phyloP scores from a whole-genome alignment of 2,329 filamentous ascomycete species.

The Penicillium sp. region DNA sequence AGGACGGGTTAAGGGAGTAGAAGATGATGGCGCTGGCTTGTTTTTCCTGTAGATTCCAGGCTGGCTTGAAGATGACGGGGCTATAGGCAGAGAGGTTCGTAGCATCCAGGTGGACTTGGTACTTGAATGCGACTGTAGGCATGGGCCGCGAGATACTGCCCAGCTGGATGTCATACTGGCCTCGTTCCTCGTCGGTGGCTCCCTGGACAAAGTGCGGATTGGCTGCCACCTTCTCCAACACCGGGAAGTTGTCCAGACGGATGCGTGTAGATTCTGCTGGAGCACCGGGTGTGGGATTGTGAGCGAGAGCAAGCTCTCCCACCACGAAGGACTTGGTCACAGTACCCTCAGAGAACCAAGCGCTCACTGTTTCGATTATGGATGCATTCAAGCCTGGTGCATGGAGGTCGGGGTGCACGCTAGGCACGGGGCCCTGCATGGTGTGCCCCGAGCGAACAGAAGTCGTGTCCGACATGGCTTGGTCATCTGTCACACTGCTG shows the following conservation, averaged over 20 bases:
- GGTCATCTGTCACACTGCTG: conserved; percentile 56
- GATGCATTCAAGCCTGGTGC: conserved; percentile 78
- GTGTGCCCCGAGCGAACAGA: conserved; percentile 88
- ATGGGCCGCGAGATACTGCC: conserved; percentile 62
- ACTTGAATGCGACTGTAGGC: conserved; percentile 77
- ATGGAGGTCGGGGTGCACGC: conserved; percentile 75
- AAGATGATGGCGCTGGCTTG: conserved; percentile 82
- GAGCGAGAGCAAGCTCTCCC: conserved; percentile 84
- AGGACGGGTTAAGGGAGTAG: conserved; percentile 76
- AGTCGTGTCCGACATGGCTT: conserved; percentile 74
- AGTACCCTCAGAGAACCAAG: conserved; percentile 69
- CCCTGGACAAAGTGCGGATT: conserved; percentile 87
- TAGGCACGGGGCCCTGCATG: conserved; percentile 60
- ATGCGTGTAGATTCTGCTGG: conserved; percentile 57
- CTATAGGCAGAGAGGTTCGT: conserved; percentile 55
- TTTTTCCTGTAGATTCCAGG: conserved; percentile 77
- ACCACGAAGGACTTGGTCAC: conserved; percentile 68
- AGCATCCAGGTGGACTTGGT: conserved; percentile 72
- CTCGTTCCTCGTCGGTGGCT: conserved; percentile 55
- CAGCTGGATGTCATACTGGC: conserved; percentile 74
- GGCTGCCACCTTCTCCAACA: conserved; percentile 86
- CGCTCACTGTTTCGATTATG: conserved; percentile 85
- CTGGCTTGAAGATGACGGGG: conserved; percentile 66
- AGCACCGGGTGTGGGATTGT: conserved; percentile 50
- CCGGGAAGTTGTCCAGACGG: conserved; percentile 78